Evolutionary conservation across 139 green algal species (phyloP).

Genomic region (Chlamydomonas urium): DNA sequence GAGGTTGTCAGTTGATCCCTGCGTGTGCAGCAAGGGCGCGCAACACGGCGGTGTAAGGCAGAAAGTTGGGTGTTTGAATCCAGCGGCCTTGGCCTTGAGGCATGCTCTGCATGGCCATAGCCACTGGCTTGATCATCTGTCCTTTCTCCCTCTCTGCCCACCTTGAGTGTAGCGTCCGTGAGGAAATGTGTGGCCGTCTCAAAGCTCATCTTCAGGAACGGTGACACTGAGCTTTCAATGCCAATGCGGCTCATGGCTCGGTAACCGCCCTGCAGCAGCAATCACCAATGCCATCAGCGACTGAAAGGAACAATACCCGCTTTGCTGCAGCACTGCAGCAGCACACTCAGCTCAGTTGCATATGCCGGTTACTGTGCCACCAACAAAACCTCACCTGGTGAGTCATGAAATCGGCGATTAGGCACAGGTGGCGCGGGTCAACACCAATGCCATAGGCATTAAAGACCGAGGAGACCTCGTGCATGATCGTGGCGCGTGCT

Average conservation of each 20-base stretch:
- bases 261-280: conserved; percentile 50
- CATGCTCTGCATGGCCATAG: too few relatives aligned
- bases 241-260: conserved; percentile 86
- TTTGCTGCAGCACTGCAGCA: too few relatives aligned
- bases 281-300: not conserved
- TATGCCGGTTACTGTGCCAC: too few relatives aligned
- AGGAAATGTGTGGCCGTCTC: conserved; percentile 95
- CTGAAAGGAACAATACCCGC: too few relatives aligned
- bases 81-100: too few relatives aligned
- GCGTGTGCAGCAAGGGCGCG: not conserved
- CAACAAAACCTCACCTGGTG: conserved; percentile 64
- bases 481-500: conserved; percentile 79
- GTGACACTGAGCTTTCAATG: conserved; percentile 81
- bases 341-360: too few relatives aligned
- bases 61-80: too few relatives aligned
- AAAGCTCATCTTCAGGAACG: conserved; percentile 96
- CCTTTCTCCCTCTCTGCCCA: too few relatives aligned
- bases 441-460: conserved; percentile 96
- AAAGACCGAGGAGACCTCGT: conserved; percentile 85
- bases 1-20: conserved; percentile 66
- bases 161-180: conserved; percentile 76
- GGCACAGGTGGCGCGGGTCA: conserved; percentile 84
- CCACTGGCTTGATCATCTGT: too few relatives aligned
- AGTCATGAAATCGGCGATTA: conserved; percentile 98
- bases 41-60: too few relatives aligned